Base-by-base conservation (phyloP, 495 filamentous ascomycete species). In the Aspergillus indologenus region DNA sequence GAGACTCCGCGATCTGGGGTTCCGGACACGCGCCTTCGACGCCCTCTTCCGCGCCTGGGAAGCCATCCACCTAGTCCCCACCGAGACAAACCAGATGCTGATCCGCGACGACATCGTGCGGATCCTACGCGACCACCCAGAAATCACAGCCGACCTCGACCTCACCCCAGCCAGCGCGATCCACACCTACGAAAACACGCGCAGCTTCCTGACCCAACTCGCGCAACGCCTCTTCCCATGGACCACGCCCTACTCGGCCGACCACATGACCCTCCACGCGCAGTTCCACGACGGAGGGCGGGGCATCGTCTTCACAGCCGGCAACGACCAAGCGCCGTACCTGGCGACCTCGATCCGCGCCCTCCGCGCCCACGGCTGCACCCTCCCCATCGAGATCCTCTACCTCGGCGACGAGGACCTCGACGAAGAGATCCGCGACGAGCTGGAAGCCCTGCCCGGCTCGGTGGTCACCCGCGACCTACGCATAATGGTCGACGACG, bases 331-430 rank as follows among this genome's bases (percentile, higher is more conserved):
- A 48, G 65, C 67, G 0, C 59, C 56, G 15, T 75, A 58, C 50
- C 59, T 75, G 0, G 46, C 72, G 8, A 73, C 72, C 15, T 69
- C 69, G 0, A 75, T 76, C 47, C 63, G 58, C 9, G 23, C 67
- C 3, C 56, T 76, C 29, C 65, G 72, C 5, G 19, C 64, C n/a
- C 46, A 74, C 3, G 69, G 72, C 6, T 75, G 72, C 48, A 40
- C 51, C 19, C 63, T 76, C 0, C 73, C 73, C 11, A 72, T 76
- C 44, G 70, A 76, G 58, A 58, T 76, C 23, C 66, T 74, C 61
- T 76, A 76, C 56, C 65, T 71, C 14, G 73, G 73, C 12, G 69
- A 74, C 31, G 47, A 24, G 0, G 73, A 76, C 47, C 67, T 76
- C 8, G 58, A 54, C 24, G 61, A 63, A 24, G 52, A 68, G 3